These are phyloP conservation scores for Triticum timopheevii DNA, from an alignment of 176 grass and related monocot species.

Conservation along the genomic window DNA sequence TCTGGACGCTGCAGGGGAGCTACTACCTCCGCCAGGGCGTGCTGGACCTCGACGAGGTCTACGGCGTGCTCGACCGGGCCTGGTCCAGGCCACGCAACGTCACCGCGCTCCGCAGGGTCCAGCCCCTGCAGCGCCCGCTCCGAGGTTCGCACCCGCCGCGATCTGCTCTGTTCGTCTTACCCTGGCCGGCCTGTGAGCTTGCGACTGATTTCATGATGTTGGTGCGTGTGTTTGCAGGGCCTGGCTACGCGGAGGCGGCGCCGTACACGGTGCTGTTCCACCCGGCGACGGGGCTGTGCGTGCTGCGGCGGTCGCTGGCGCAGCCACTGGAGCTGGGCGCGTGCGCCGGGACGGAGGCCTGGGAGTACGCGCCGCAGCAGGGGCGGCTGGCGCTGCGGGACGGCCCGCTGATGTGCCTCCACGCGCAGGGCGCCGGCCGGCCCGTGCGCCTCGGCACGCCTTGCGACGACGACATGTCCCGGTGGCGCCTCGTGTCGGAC, in stretches of 20 bases:
- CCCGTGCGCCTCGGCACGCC: slow-evolving; percentile 33
- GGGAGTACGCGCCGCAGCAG: slow-evolving; percentile 30
- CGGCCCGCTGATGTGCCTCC: slow-evolving; percentile 44
- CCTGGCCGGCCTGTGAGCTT: too few relatives aligned
- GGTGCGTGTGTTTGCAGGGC: slow-evolving; percentile 17
- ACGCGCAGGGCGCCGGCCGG: slow-evolving; percentile 37
- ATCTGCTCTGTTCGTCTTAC: too few relatives aligned
- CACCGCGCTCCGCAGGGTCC: slow-evolving; percentile 49
- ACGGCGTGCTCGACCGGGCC: slow-evolving; percentile 57
- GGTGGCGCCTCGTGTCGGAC: slow-evolving; percentile 65
- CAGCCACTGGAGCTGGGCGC: slow-evolving; percentile 44
- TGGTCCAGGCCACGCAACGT: slow-evolving; percentile 52
- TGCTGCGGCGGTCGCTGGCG: background rate
- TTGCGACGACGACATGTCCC: slow-evolving; percentile 44
- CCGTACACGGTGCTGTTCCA: slow-evolving; percentile 73
- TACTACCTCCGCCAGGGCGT: slow-evolving; percentile 80
- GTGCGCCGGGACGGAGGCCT: slow-evolving; percentile 52
- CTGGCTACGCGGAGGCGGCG: slow-evolving; percentile 36
- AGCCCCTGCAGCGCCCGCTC: slow-evolving; percentile 67
- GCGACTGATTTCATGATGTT: too few relatives aligned
- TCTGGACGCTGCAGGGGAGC: slow-evolving; percentile 86
- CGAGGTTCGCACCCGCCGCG: background rate
- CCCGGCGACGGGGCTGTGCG: slow-evolving; percentile 61
- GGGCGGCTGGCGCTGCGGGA: slow-evolving; percentile 30
- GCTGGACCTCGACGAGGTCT: slow-evolving; percentile 53